Percentiles rank a stretch among this genome's conserved stretches.
phyloP scores from a whole-genome alignment of 1,139 yeast genomes.

The Meyerozyma smithsonii region DNA sequence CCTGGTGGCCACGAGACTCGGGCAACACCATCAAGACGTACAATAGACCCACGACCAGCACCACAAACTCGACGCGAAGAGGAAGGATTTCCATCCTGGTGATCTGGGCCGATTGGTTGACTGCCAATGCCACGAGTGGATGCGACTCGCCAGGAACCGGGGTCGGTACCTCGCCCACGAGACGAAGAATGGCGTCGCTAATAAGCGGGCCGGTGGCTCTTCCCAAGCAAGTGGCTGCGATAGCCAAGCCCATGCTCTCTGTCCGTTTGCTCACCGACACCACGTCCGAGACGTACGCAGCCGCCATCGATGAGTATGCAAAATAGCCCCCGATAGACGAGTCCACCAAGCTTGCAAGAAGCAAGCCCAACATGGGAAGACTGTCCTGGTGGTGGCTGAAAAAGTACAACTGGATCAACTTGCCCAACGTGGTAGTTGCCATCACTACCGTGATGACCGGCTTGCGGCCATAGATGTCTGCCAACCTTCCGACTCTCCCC shows the following conservation, averaged over 20 bases:
- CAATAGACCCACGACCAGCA: not conserved
- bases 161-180: not conserved
- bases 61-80: not conserved
- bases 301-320: not conserved
- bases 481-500: not conserved
- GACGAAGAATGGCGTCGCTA: not conserved
- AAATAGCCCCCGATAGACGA: not conserved
- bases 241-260: not conserved
- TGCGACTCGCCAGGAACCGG: not conserved
- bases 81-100: not conserved
- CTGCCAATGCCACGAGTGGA: not conserved
- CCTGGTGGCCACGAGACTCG: constrained; percentile 3
- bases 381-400: not conserved
- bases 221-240: not conserved
- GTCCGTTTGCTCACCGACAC: constrained; percentile 1
- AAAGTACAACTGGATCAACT: not conserved
- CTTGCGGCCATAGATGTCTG: constrained; percentile 1
- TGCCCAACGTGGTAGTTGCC: not conserved
- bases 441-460: not conserved
- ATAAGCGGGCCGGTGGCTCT: not conserved
- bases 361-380: not conserved
- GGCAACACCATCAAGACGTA: constrained; percentile 1
- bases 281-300: not conserved
- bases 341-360: not conserved
- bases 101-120: not conserved